These are phyloP conservation scores for Strobilomyces echinocephalus DNA, from an alignment of 768 basidiomycete genomes.

Conservation along the genomic window DNA sequence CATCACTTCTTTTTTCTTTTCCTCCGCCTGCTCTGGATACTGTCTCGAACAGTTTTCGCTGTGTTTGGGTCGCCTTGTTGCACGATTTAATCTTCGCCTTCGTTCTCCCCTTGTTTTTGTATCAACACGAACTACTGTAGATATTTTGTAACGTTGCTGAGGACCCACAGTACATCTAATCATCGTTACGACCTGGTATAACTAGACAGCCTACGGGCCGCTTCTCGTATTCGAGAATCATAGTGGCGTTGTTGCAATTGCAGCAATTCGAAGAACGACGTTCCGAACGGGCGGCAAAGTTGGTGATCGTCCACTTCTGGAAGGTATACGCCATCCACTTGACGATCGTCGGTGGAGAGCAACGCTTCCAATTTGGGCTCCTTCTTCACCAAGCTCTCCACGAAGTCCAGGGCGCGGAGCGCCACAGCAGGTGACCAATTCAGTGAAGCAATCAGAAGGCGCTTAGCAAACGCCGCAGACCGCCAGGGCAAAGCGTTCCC, in stretches of 20 bases:
- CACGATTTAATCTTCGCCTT: conserved; percentile 16
- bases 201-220: conserved; percentile 54
- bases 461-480: conserved; percentile 89
- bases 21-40: conserved; percentile 21
- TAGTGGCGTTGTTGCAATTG: conserved; percentile 55
- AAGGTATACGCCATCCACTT: conserved; percentile 78
- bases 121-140: conserved; percentile 30
- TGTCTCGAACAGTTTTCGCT: conserved; percentile 21
- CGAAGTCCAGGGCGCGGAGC: conserved; percentile 68
- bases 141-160: conserved; percentile 28
- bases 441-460: conserved; percentile 75
- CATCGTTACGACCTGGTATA: conserved; percentile 35
- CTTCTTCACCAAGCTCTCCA: conserved; percentile 63
- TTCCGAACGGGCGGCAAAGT: conserved; percentile 73
- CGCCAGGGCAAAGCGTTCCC: conserved; percentile 63
- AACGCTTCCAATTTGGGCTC: conserved; percentile 81
- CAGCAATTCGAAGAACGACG: conserved; percentile 82
- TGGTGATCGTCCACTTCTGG: conserved; percentile 88
- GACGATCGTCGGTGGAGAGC: conserved; percentile 82
- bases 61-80: conserved; percentile 9
- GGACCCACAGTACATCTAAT: conserved; percentile 26
- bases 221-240: conserved; percentile 64
- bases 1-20: conserved; percentile 10
- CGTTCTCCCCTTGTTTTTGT: conserved; percentile 20
- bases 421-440: conserved; percentile 72